A percentile compares a stretch with the other conserved stretches of the same genome.
These are phyloP conservation scores for Botrytis paeoniae DNA, from an alignment of 2,329 filamentous ascomycete genomes.

Conservation along the genomic window DNA sequence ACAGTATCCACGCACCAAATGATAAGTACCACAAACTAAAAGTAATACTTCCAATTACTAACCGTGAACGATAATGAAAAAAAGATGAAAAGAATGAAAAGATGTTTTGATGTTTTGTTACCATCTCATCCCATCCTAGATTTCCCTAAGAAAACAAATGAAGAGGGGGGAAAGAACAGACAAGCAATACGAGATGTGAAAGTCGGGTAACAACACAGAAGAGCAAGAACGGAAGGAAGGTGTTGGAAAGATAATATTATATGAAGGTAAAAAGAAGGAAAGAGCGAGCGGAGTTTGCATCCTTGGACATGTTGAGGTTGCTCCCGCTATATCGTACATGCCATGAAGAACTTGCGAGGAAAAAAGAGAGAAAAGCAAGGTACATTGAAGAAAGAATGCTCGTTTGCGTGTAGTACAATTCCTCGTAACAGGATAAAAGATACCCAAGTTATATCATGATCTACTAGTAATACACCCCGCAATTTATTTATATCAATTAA, in stretches of 20 bases:
- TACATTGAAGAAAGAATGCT: not conserved
- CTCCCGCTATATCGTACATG: not conserved
- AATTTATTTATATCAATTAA: not conserved
- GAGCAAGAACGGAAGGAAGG: not conserved
- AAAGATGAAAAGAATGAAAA: not conserved
- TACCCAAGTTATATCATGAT: not conserved
- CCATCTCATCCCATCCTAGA: not conserved
- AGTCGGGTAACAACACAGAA: not conserved
- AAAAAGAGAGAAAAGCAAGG: no score
- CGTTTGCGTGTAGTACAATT: not conserved
- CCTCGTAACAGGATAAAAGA: not conserved
- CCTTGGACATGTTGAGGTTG: not conserved
- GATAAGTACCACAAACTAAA: no score
- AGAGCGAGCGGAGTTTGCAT: not conserved
- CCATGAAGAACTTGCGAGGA: not conserved
- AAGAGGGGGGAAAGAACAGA: not conserved
- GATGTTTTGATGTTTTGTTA: not conserved
- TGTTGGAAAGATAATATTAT: not conserved
- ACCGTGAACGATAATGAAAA: not conserved
- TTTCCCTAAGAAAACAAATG: not conserved
- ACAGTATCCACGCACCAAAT: not conserved
- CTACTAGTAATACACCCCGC: not conserved
- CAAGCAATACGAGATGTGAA: not conserved
- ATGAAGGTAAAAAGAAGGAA: not conserved
- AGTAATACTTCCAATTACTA: no score